phyloP scores from a whole-genome alignment of 2,329 filamentous ascomycete genomes.

The Pseudogymnoascus sp. region DNA sequence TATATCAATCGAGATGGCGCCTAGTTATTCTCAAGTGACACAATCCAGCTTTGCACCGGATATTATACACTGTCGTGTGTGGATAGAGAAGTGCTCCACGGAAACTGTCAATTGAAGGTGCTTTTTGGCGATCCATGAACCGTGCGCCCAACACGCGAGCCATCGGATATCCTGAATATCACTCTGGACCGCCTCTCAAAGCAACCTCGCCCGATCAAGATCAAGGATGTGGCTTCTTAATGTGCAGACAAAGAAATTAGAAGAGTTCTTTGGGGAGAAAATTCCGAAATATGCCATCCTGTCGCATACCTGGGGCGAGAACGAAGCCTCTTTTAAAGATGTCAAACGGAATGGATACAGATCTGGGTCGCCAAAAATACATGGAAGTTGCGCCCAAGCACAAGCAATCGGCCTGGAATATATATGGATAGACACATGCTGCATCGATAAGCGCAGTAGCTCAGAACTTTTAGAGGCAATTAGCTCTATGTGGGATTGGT shows the following conservation, averaged over 20 bases:
- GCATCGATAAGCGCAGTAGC: conserved; percentile 13
- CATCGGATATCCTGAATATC: not conserved
- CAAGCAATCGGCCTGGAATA: not conserved
- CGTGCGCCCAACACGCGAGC: not conserved
- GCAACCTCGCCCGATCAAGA: not conserved
- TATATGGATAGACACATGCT: conserved; percentile 12
- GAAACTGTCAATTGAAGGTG: not conserved
- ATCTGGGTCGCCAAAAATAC: not conserved
- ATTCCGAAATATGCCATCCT: conserved; percentile 20
- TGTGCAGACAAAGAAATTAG: conserved; percentile 14
- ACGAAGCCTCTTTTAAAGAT: conserved; percentile 36
- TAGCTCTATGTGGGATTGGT: conserved; percentile 13
- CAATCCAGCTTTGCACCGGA: not conserved
- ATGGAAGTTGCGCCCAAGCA: not conserved
- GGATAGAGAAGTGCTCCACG: not conserved
- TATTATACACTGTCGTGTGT: not conserved
- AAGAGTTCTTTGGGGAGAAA: conserved; percentile 19
- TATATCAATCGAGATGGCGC: not conserved
- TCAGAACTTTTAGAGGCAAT: conserved; percentile 12
- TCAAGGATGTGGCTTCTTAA: conserved; percentile 14
- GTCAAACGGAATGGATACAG: not conserved
- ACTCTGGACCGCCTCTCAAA: not conserved
- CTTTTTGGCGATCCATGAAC: not conserved
- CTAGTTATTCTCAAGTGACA: not conserved
- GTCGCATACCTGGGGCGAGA: conserved; percentile 21